Evolutionary conservation across 371 early-diverging fungal genomes (phyloP).

Genomic region (Entomophthora muscae): DNA sequence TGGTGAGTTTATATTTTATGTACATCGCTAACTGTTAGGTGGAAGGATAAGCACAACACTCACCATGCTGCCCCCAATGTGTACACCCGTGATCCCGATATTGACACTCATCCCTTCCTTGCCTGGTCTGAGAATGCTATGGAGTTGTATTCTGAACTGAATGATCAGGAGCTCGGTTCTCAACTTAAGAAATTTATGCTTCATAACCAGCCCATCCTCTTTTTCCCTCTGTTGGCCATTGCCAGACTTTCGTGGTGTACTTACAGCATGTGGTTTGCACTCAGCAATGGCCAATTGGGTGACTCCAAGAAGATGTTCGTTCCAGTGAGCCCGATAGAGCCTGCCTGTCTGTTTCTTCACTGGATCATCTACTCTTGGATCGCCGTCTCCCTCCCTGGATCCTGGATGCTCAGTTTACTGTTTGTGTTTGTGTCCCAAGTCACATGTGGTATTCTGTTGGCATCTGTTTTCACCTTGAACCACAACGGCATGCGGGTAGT

Average conservation of each 20-base stretch:
- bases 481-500: slow-evolving; percentile 82
- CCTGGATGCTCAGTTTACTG: slow-evolving; percentile 28
- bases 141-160: slow-evolving; percentile 43
- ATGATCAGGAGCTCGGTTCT: slow-evolving; percentile 31
- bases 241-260: slow-evolving; percentile 64
- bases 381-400: slow-evolving; percentile 26
- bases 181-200: slow-evolving; percentile 43
- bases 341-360: slow-evolving; percentile 36
- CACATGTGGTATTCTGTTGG: slow-evolving; percentile 56
- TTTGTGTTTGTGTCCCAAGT: slow-evolving; percentile 52
- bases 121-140: slow-evolving; percentile 72
- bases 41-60: slow-evolving; percentile 85
- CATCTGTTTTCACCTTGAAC: slow-evolving; percentile 66
- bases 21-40: slow-evolving; percentile 18
- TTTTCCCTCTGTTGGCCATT: slow-evolving; percentile 60
- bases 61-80: slow-evolving; percentile 76
- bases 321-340: slow-evolving; percentile 28
- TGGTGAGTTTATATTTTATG: slow-evolving; percentile 19
- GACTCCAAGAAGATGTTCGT: slow-evolving; percentile 25
- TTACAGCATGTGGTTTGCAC: slow-evolving; percentile 40
- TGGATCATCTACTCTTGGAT: slow-evolving; percentile 45
- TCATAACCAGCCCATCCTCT: slow-evolving; percentile 56
- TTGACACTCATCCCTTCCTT: slow-evolving; percentile 66
- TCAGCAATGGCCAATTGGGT: slow-evolving; percentile 30
- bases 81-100: slow-evolving; percentile 71